Percentiles rank a stretch among this genome's conserved stretches.
Evolutionary conservation across 192 early-diverging fungal species (phyloP).

Genomic region (Gryganskiella cystojenkinii): DNA sequence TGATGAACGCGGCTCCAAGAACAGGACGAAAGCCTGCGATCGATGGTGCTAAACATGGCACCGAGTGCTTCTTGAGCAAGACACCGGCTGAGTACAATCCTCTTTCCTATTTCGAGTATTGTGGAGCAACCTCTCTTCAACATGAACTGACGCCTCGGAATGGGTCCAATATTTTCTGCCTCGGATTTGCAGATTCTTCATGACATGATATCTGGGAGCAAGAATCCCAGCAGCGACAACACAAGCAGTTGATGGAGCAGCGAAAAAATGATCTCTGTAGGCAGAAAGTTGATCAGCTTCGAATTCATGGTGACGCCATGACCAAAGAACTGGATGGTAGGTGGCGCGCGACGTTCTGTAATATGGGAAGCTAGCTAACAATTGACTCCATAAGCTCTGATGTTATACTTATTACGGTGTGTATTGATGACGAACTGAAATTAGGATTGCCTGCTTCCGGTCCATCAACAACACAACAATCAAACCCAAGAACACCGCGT

Average conservation of each 20-base stretch:
- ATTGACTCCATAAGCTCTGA: too few species aligned
- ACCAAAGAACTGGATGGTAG: constrained; percentile 9
- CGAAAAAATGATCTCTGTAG: constrained; percentile 2
- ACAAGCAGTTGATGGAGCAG: neutral
- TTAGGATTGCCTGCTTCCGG: too few species aligned
- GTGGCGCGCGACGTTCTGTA: too few species aligned
- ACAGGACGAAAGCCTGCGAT: constrained; percentile 12
- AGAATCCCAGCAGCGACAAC: constrained; percentile 8
- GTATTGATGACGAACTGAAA: too few species aligned
- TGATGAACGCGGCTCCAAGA: too few species aligned
- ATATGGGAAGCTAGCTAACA: too few species aligned
- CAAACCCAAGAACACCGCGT: too few species aligned
- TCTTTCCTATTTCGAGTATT: neutral
- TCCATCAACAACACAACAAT: too few species aligned
- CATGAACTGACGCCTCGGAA: neutral
- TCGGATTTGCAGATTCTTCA: neutral
- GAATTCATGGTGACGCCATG: constrained; percentile 6
- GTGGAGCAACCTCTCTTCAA: constrained; percentile 1
- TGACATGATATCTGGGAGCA: neutral
- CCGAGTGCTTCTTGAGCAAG: constrained; percentile 1
- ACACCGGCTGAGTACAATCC: constrained; percentile 5
- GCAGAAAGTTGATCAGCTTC: constrained; percentile 8
- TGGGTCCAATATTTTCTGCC: neutral
- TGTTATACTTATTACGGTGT: too few species aligned
- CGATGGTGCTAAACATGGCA: neutral